Evolutionary conservation across 352 stramenopile genomes (phyloP).

Genomic region (Peronospora tabacina): DNA sequence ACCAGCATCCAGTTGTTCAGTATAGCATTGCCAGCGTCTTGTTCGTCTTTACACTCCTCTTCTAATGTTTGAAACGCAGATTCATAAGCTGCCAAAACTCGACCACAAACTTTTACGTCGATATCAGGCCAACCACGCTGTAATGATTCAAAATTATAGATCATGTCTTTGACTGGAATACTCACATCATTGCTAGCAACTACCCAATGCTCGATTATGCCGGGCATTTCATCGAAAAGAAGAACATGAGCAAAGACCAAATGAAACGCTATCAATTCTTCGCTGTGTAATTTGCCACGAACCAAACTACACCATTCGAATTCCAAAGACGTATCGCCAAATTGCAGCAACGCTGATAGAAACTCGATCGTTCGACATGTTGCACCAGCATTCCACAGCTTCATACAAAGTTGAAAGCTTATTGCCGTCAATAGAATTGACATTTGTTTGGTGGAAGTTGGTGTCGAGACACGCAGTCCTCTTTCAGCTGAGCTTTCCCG

Average conservation of each 20-base stretch:
- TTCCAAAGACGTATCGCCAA: constrained; percentile 15
- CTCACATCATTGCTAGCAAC: constrained; percentile 14
- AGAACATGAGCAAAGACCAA: constrained; percentile 22
- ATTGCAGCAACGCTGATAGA: constrained; percentile 24
- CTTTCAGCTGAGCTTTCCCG: constrained; percentile 5
- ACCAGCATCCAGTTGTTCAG: constrained; percentile 41
- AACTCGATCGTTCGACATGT: constrained; percentile 16
- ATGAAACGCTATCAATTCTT: constrained; percentile 19
- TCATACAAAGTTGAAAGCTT: constrained; percentile 30
- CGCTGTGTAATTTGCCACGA: constrained; percentile 13
- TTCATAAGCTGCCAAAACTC: constrained; percentile 21
- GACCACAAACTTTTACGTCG: constrained; percentile 5
- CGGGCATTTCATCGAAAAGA: constrained; percentile 25
- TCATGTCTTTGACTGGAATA: constrained; percentile 24
- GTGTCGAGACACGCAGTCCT: neutral
- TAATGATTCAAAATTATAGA: constrained; percentile 25
- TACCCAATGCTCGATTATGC: constrained; percentile 27
- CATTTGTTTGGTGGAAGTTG: constrained; percentile 6
- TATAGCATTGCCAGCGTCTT: constrained; percentile 21
- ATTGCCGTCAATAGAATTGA: constrained; percentile 33
- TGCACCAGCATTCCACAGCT: constrained; percentile 27
- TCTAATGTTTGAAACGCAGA: constrained; percentile 18
- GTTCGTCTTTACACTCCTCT: constrained; percentile 1
- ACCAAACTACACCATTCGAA: constrained; percentile 24
- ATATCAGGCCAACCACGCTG: neutral